These are phyloP conservation scores for Thalia dealbata DNA, from an alignment of 176 grass and related monocot species.

Conservation along the genomic window DNA sequence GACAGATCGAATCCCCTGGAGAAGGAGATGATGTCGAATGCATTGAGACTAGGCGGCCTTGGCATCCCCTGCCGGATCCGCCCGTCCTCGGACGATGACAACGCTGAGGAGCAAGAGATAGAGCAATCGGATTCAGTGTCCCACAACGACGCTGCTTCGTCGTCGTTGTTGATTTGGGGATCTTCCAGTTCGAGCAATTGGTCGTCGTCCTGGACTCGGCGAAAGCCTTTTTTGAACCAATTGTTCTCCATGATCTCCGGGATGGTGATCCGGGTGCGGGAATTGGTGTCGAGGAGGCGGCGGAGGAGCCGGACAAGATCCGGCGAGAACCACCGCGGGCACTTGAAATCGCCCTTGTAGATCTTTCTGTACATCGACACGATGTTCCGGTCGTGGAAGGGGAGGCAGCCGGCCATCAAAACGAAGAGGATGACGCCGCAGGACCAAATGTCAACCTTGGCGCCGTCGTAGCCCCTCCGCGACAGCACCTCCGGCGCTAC, in stretches of 20 bases:
- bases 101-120: background rate
- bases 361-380: constrained; percentile 14
- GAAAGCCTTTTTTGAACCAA: constrained; percentile 16
- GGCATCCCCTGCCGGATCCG: background rate
- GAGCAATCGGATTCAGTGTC: constrained; percentile 12
- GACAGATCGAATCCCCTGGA: constrained; percentile 12
- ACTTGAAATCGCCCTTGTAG: constrained; percentile 13
- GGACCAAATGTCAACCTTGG: constrained; percentile 18
- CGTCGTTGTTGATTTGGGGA: background rate
- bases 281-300: constrained; percentile 11
- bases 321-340: constrained; percentile 10
- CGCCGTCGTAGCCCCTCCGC: constrained; percentile 14
- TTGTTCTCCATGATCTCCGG: constrained; percentile 10
- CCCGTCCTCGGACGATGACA: background rate
- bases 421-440: constrained; percentile 16
- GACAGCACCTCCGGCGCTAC: constrained; percentile 4
- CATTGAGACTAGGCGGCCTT: constrained; percentile 7
- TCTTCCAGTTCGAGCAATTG: constrained; percentile 5
- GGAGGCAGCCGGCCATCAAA: constrained; percentile 11
- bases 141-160: background rate
- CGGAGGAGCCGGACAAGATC: constrained; percentile 2
- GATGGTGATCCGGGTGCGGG: constrained; percentile 5
- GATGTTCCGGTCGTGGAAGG: constrained; percentile 11
- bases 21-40: constrained; percentile 18
- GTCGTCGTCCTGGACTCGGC: constrained; percentile 4